These are phyloP conservation scores for Ogataea hybrid DNA, from an alignment of 1,139 yeast genomes.

Conservation along the genomic window DNA sequence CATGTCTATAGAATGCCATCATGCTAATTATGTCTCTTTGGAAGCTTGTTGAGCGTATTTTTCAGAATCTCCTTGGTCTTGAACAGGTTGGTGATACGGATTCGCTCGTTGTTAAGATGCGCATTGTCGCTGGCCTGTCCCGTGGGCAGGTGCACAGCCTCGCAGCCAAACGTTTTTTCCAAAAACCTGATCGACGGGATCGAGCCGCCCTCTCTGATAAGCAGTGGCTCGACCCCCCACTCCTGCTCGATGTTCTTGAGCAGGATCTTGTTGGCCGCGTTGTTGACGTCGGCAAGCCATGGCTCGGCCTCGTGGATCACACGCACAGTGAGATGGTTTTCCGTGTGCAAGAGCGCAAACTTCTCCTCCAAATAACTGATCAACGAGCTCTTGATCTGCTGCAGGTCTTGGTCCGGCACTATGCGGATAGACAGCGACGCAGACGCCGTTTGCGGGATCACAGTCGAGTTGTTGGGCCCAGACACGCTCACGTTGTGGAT, in stretches of 20 bases:
- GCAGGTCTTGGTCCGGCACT: slow-evolving; percentile 83
- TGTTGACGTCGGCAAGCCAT: slow-evolving; percentile 88
- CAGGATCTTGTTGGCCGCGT: slow-evolving; percentile 66
- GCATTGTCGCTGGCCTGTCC: slow-evolving; percentile 97
- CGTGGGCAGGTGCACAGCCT: slow-evolving; percentile 94
- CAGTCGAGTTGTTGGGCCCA: slow-evolving; percentile 88
- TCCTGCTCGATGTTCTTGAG: slow-evolving; percentile 58
- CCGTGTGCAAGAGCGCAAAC: slow-evolving; percentile 51
- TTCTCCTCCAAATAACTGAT: slow-evolving; percentile 42
- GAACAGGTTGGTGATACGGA: slow-evolving; percentile 74
- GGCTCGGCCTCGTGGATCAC: slow-evolving; percentile 89
- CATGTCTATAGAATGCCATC: slow-evolving; percentile 36
- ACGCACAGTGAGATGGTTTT: slow-evolving; percentile 56
- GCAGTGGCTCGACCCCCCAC: slow-evolving; percentile 64
- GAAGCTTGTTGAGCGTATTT: slow-evolving; percentile 46
- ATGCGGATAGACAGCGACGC: slow-evolving; percentile 80
- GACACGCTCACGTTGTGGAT: slow-evolving; percentile 84
- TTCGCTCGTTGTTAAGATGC: slow-evolving; percentile 82
- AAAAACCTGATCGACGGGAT: slow-evolving; percentile 86
- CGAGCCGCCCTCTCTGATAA: slow-evolving; percentile 94
- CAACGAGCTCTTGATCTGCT: slow-evolving; percentile 52
- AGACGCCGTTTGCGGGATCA: slow-evolving; percentile 78
- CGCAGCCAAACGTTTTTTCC: slow-evolving; percentile 79
- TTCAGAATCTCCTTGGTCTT: slow-evolving; percentile 67
- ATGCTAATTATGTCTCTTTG: slow-evolving; percentile 13